A percentile compares a stretch with the other conserved stretches of the same genome.
These are phyloP conservation scores for Hymenoscyphus linearis DNA, from an alignment of 2,329 filamentous ascomycete genomes.

Conservation along the genomic window DNA sequence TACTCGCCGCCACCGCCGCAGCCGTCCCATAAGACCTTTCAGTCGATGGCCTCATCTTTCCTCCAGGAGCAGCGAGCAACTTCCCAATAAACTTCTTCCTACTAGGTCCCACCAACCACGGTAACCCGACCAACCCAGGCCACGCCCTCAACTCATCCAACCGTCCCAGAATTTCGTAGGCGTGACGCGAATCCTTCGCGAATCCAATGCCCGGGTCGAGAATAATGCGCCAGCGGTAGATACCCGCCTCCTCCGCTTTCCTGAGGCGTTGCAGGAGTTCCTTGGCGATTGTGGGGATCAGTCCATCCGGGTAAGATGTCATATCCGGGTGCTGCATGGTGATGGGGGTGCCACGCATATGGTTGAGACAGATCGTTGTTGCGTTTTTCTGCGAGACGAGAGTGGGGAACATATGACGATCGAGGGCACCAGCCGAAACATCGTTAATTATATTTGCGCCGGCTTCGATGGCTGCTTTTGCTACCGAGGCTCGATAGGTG, in stretches of 20 bases:
- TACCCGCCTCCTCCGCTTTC: conserved; percentile 72
- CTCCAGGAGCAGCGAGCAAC: not conserved
- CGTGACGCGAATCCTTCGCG: conserved; percentile 77
- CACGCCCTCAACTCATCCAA: conserved; percentile 59
- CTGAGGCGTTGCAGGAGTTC: conserved; percentile 60
- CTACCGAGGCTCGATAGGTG: conserved; percentile 84
- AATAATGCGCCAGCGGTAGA: conserved; percentile 89
- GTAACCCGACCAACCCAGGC: conserved; percentile 62
- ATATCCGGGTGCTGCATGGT: conserved; percentile 54
- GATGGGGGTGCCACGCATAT: conserved; percentile 64
- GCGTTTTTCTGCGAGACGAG: conserved; percentile 73
- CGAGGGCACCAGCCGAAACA: conserved; percentile 75
- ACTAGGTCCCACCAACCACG: conserved; percentile 86
- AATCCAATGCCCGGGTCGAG: conserved; percentile 94
- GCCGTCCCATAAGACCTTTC: conserved; percentile 82
- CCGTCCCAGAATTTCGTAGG: conserved; percentile 69
- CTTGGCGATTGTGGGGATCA: conserved; percentile 48
- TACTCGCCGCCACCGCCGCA: conserved; percentile 76
- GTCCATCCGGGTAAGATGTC: conserved; percentile 49
- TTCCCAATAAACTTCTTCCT: conserved; percentile 67
- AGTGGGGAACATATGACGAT: conserved; percentile 74
- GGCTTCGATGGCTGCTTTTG: conserved; percentile 65
- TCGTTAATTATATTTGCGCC: conserved; percentile 96
- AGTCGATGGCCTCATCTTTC: conserved; percentile 62
- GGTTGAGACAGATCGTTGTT: conserved; percentile 72